phyloP scores from a whole-genome alignment of 1,284 basidiomycete genomes.

The Lentinula novae-zelandiae region DNA sequence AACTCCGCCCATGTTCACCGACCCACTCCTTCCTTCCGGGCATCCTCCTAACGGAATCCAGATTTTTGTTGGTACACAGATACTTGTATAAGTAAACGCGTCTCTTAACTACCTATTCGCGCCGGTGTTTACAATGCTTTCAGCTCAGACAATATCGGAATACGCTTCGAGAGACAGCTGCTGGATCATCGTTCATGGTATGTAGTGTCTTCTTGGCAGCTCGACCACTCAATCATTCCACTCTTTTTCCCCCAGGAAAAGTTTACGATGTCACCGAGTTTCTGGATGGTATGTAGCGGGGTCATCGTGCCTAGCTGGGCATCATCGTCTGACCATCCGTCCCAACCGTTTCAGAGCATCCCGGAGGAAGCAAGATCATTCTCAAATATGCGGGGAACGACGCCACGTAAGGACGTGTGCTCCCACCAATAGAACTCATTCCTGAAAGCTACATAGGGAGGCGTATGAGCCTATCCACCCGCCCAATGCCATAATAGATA shows the following conservation, averaged over 20 bases:
- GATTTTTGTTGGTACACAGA: neutral
- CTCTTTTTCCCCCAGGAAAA: conserved; percentile 37
- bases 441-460: conserved; percentile 33
- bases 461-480: conserved; percentile 89
- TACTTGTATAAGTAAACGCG: neutral
- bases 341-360: conserved; percentile 47
- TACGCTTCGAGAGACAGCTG: conserved; percentile 74
- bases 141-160: conserved; percentile 58
- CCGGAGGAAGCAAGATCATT: conserved; percentile 62
- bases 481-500: conserved; percentile 80
- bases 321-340: neutral
- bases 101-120: neutral
- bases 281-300: conserved; percentile 45
- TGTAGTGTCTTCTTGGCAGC: conserved; percentile 24
- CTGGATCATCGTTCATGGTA: conserved; percentile 88
- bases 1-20: neutral
- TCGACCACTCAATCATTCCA: neutral
- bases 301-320: neutral
- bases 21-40: neutral
- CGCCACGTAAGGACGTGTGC: conserved; percentile 49
- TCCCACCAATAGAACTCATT: neutral
- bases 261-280: conserved; percentile 78
- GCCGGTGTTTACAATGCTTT: conserved; percentile 24
- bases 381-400: conserved; percentile 76
- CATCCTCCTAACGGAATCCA: neutral